Conservation (phyloP, 2,329 filamentous ascomycete genomes). For the Calonectria pseudoreteaudii region DNA sequence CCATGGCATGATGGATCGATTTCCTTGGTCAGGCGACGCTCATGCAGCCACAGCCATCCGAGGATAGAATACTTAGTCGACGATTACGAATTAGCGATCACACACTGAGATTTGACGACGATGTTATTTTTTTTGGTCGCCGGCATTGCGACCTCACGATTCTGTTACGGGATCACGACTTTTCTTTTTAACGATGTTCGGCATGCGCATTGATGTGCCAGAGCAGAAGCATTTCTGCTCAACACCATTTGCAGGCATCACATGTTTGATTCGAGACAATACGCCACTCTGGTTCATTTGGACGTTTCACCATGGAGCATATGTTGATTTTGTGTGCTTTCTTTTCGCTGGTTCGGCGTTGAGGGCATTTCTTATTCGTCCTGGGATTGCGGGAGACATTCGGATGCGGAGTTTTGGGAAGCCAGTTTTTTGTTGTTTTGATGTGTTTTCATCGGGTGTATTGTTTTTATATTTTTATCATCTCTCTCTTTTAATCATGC, state of each 20-base stretch:
- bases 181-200: conserved; percentile 11
- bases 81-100: conserved; percentile 29
- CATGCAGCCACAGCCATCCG: conserved; percentile 63
- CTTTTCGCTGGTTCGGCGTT: conserved; percentile 40
- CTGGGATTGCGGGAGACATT: conserved; percentile 38
- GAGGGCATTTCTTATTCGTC: conserved; percentile 35
- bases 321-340: conserved; percentile 27
- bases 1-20: conserved; percentile 55
- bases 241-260: conserved; percentile 25
- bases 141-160: neutral
- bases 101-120: conserved; percentile 22
- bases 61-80: conserved; percentile 45
- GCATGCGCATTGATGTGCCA: neutral
- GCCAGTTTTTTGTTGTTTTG: conserved; percentile 27
- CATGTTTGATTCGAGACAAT: conserved; percentile 38
- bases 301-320: conserved; percentile 26
- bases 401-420: conserved; percentile 40
- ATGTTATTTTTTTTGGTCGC: conserved; percentile 8
- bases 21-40: conserved; percentile 60
- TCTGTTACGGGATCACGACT: conserved; percentile 11
- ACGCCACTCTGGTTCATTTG: conserved; percentile 25
- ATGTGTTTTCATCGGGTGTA: conserved; percentile 21
- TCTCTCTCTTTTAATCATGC: conserved; percentile 32
- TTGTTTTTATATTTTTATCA: conserved; percentile 35
- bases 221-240: conserved; percentile 1